Percentiles rank a stretch among this genome's conserved stretches.
Conservation (phyloP, 371 early-diverging fungal species). For the Mortierella sp. region DNA sequence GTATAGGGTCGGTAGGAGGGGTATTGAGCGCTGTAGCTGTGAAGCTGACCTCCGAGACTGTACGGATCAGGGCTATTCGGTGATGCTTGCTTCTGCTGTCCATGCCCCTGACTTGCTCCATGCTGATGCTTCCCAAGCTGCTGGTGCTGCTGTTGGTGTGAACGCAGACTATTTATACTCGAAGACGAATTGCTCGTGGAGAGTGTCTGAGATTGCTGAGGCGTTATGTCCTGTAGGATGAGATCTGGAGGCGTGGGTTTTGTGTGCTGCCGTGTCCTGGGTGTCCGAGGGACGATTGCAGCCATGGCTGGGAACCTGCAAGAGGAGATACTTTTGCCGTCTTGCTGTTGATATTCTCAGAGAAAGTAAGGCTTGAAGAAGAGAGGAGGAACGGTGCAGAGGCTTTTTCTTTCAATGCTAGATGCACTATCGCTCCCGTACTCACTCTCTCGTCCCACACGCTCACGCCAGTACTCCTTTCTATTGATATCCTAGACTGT, state of each 20-base stretch:
- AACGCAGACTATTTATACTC: slow-evolving; percentile 32
- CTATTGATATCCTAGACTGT: neutral
- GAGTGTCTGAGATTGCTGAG: slow-evolving; percentile 17
- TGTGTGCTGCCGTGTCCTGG: slow-evolving; percentile 22
- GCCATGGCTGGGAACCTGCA: slow-evolving; percentile 11
- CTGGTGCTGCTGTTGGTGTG: slow-evolving; percentile 15
- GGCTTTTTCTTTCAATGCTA: neutral
- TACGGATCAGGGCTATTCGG: slow-evolving; percentile 15
- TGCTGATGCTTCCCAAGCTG: slow-evolving; percentile 29
- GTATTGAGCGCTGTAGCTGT: slow-evolving; percentile 30
- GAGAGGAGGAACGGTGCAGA: neutral
- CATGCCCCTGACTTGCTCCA: slow-evolving; percentile 35
- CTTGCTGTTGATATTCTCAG: neutral
- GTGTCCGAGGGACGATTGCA: slow-evolving; percentile 23
- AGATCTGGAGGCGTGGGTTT: slow-evolving; percentile 35
- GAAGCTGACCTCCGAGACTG: slow-evolving; percentile 19
- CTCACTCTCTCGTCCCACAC: neutral
- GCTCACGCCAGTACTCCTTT: neutral
- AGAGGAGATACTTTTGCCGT: neutral
- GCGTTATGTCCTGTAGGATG: slow-evolving; percentile 15
- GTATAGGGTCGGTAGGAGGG: slow-evolving; percentile 52
- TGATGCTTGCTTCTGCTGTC: slow-evolving; percentile 13
- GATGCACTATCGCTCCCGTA: neutral
- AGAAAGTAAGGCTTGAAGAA: neutral
- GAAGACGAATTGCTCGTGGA: slow-evolving; percentile 35